These are phyloP conservation scores for Hansenula sp. DNA, from an alignment of 1,139 yeast species.

Conservation along the genomic window DNA sequence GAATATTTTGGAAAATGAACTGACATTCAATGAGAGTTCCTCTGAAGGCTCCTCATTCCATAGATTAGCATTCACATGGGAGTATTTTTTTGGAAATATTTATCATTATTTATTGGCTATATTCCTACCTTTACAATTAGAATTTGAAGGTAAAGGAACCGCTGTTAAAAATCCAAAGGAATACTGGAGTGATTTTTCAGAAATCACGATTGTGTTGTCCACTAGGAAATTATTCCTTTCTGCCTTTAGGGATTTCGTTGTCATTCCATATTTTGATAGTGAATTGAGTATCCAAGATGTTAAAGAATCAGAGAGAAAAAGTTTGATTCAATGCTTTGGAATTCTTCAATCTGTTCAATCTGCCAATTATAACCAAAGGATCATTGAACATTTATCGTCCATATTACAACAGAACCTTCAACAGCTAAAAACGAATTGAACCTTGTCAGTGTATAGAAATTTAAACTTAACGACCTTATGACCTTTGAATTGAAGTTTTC, in stretches of 20 bases:
- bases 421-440: neutral
- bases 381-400: slow-evolving; percentile 37
- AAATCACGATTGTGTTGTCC: slow-evolving; percentile 21
- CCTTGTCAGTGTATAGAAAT: too few relatives aligned
- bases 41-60: slow-evolving; percentile 27
- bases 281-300: slow-evolving; percentile 29
- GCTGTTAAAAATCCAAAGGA: slow-evolving; percentile 23
- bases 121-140: slow-evolving; percentile 55
- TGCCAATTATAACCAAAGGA: slow-evolving; percentile 46
- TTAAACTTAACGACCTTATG: too few relatives aligned
- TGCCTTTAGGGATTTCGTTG: slow-evolving; percentile 46
- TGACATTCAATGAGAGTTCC: slow-evolving; percentile 21
- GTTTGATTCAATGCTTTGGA: slow-evolving; percentile 54
- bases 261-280: slow-evolving; percentile 42
- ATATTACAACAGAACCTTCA: slow-evolving; percentile 11
- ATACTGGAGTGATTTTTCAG: slow-evolving; percentile 34
- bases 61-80: slow-evolving; percentile 47
- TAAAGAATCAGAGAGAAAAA: slow-evolving; percentile 31
- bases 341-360: slow-evolving; percentile 47
- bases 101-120: slow-evolving; percentile 57
- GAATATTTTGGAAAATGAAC: slow-evolving; percentile 36
- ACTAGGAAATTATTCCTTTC: slow-evolving; percentile 31
- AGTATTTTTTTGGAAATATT: slow-evolving; percentile 46
- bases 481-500: too few relatives aligned
- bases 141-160: slow-evolving; percentile 36